Evolutionary conservation across 345 rosid genomes (phyloP).

Genomic region (Streptanthus diversifolius): DNA sequence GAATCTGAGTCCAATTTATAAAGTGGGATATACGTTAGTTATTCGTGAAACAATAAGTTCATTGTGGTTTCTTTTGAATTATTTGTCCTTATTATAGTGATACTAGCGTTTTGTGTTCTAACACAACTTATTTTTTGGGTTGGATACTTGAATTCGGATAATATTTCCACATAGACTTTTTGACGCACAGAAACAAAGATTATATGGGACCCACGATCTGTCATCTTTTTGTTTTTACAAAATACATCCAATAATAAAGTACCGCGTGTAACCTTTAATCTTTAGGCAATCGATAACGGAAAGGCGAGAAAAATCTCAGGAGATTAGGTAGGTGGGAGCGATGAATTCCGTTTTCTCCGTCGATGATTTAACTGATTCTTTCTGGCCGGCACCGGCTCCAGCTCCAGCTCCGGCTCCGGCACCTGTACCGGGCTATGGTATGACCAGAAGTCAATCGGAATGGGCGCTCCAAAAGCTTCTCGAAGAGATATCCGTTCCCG

Average conservation of each 20-base stretch:
- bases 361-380: constrained; percentile 55
- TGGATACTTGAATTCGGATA: neutral
- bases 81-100: too few species aligned
- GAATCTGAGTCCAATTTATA: neutral
- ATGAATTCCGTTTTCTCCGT: constrained; percentile 45
- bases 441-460: constrained; percentile 54
- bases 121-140: too few species aligned
- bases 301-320: neutral
- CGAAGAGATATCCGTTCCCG: constrained; percentile 37
- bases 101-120: too few species aligned
- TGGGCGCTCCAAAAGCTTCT: constrained; percentile 57
- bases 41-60: neutral
- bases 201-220: neutral
- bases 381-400: constrained; percentile 36
- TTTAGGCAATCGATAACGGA: neutral
- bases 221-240: neutral
- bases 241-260: neutral
- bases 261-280: neutral
- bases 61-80: neutral
- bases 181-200: neutral
- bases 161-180: neutral
- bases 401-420: neutral
- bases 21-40: neutral
- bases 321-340: neutral
- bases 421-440: constrained; percentile 25